A percentile compares a stretch with the other conserved stretches of the same genome.
phyloP scores from a whole-genome alignment of 1,284 basidiomycete genomes.

The Schizopora paradoxa region DNA sequence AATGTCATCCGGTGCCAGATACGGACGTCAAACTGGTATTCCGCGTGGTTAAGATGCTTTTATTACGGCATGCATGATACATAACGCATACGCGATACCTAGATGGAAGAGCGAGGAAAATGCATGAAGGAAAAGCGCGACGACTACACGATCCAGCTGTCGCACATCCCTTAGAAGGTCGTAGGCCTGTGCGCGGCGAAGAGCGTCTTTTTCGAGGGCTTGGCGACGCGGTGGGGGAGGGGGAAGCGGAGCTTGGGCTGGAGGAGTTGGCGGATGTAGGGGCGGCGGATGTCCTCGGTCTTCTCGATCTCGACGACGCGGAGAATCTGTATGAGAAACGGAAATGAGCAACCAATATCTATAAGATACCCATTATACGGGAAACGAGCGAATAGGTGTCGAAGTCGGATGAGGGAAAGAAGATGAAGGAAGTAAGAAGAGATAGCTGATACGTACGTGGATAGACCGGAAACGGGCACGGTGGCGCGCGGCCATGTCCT shows the following conservation, averaged over 20 bases:
- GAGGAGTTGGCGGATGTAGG: conserved; percentile 97
- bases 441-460: conserved; percentile 57
- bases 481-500: conserved; percentile 99
- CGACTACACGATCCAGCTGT: too few relatives aligned
- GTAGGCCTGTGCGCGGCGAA: conserved; percentile 69
- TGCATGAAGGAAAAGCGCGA: too few relatives aligned
- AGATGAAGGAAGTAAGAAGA: conserved; percentile 14
- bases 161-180: conserved; percentile 47
- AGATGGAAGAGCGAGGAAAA: too few relatives aligned
- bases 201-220: conserved; percentile 63
- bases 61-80: too few relatives aligned
- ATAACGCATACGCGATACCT: too few relatives aligned
- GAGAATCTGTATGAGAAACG: conserved; percentile 62
- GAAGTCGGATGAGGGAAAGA: not conserved
- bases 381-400: conserved; percentile 1
- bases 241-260: conserved; percentile 94
- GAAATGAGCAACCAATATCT: not conserved
- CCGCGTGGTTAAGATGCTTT: too few relatives aligned
- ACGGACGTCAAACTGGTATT: too few relatives aligned
- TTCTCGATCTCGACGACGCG: conserved; percentile 94
- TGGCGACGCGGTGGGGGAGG: conserved; percentile 85
- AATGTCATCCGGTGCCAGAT: too few relatives aligned
- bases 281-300: conserved; percentile 85
- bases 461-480: conserved; percentile 99
- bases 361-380: not conserved